These are phyloP conservation scores for Scortechinia acanthostroma DNA, from an alignment of 2,329 filamentous ascomycete species.

Conservation along the genomic window DNA sequence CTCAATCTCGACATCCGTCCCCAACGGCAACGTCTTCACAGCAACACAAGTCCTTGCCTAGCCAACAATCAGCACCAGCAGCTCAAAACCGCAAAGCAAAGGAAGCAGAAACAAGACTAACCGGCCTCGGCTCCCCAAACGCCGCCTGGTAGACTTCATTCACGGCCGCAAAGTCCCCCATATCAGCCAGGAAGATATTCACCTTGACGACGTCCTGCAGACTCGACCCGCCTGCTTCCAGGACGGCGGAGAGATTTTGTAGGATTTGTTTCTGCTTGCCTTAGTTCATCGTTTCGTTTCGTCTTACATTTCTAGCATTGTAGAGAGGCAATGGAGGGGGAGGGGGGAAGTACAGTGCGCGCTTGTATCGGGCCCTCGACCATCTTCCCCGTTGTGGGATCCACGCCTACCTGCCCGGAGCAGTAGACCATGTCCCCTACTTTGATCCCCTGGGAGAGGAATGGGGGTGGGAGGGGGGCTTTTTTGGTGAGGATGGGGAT, in stretches of 20 bases:
- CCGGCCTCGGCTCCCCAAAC: not conserved
- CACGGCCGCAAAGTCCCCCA: slow-evolving; percentile 72
- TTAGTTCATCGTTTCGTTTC: too few species aligned
- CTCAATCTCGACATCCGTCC: slow-evolving; percentile 84
- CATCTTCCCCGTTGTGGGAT: too few species aligned
- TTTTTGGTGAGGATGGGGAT: too few species aligned
- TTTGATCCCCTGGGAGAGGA: too few species aligned
- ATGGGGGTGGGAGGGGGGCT: too few species aligned
- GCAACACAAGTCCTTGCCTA: slow-evolving; percentile 82
- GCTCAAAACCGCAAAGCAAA: slow-evolving; percentile 5
- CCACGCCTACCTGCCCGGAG: too few species aligned
- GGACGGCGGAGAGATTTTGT: slow-evolving; percentile 76
- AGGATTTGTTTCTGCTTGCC: slow-evolving; percentile 59
- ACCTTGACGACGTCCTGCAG: slow-evolving; percentile 83
- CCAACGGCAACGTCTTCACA: slow-evolving; percentile 81
- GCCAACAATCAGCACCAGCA: too few species aligned
- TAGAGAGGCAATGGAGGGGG: too few species aligned
- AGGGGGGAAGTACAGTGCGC: too few species aligned
- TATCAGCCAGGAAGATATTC: slow-evolving; percentile 84
- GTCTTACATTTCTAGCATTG: too few species aligned
- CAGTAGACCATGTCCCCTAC: too few species aligned
- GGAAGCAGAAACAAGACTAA: not conserved
- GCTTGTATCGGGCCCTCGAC: too few species aligned
- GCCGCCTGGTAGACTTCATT: slow-evolving; percentile 11
- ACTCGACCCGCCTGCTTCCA: slow-evolving; percentile 72